Percentiles rank a stretch among this genome's conserved stretches.
Evolutionary conservation across 441 rosid genomes (phyloP).

Genomic region (Melastoma candidum): DNA sequence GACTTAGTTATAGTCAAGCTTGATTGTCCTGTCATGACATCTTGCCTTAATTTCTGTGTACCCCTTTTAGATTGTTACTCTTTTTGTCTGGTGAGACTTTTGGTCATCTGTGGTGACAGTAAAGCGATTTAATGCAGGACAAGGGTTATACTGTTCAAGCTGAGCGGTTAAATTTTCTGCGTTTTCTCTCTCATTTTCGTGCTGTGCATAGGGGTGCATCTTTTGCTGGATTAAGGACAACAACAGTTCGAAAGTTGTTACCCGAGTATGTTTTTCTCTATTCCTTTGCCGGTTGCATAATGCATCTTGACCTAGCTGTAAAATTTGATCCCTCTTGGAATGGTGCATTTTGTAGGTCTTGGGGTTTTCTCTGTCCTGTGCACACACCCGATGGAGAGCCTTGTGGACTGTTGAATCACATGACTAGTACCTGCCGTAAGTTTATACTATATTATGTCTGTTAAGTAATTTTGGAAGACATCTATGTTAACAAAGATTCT

Average conservation of each 20-base stretch:
- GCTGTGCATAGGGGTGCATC: conserved; percentile 97
- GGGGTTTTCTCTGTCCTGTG: conserved; percentile 99
- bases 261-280: conserved; percentile 61
- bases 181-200: conserved; percentile 88
- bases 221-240: conserved; percentile 94
- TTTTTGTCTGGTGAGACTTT: too few species aligned
- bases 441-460: conserved; percentile 7
- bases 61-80: too few species aligned
- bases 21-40: too few species aligned
- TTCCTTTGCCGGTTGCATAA: conserved; percentile 2
- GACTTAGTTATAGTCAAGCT: too few species aligned
- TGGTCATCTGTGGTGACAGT: too few species aligned
- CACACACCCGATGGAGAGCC: conserved; percentile 99
- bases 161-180: conserved; percentile 92
- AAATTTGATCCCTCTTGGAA: conserved; percentile 2
- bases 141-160: conserved; percentile 88
- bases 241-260: conserved; percentile 91
- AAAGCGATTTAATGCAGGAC: conserved; percentile 48
- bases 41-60: too few species aligned
- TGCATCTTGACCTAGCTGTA: not conserved
- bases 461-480: not conserved
- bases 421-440: conserved; percentile 84
- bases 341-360: conserved; percentile 47
- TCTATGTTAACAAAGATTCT: too few species aligned
- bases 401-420: conserved; percentile 92